A percentile compares a stretch with the other conserved stretches of the same genome.
Evolutionary conservation across 2,329 filamentous ascomycete species (phyloP).

Genomic region (Alternaria arborescens): DNA sequence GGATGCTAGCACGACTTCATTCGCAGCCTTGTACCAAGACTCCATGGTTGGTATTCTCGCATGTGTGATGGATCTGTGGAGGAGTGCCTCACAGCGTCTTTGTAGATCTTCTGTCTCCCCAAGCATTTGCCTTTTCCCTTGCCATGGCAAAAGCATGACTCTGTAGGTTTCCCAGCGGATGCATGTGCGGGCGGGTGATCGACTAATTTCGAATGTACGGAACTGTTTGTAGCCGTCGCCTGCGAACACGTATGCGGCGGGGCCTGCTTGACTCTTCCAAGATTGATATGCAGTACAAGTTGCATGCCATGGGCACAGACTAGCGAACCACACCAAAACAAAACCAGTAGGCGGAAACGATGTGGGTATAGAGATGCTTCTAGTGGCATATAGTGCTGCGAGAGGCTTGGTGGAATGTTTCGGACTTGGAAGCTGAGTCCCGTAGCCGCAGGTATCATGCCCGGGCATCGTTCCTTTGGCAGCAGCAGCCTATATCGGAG

Average conservation of each 20-base stretch:
- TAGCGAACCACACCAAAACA: background rate
- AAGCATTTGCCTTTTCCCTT: background rate
- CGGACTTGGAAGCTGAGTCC: background rate
- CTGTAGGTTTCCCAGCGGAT: conserved; percentile 3
- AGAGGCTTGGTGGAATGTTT: background rate
- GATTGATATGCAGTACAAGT: background rate
- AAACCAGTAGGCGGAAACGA: background rate
- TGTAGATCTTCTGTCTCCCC: background rate
- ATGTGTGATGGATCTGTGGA: background rate
- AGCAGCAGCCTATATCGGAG: background rate
- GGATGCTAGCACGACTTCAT: conserved; percentile 5
- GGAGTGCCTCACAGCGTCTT: background rate
- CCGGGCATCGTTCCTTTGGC: background rate
- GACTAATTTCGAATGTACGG: conserved; percentile 6
- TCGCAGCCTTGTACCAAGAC: background rate
- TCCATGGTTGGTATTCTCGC: background rate
- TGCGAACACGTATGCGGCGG: conserved; percentile 5
- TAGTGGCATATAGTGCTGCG: background rate
- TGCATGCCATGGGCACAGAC: background rate
- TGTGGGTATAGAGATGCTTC: background rate
- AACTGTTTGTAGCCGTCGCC: conserved; percentile 3
- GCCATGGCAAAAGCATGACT: background rate
- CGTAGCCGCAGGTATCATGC: background rate
- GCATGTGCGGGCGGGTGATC: conserved; percentile 18
- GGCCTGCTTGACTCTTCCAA: conserved; percentile 2